These are phyloP conservation scores for Penicillium verrucosum DNA, from an alignment of 2,329 filamentous ascomycete genomes.

Conservation along the genomic window DNA sequence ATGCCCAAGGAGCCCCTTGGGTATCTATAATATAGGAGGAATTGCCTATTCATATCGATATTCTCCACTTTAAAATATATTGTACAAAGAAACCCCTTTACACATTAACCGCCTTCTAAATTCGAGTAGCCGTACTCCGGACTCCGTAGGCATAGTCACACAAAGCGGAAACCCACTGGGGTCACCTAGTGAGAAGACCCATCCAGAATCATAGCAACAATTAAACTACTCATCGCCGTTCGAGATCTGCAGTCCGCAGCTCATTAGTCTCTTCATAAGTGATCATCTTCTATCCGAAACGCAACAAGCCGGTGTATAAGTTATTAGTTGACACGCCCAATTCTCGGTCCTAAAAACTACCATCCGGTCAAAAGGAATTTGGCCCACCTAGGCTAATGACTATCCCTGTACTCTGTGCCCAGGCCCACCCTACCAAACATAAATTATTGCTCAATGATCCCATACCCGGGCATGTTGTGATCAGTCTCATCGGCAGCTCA, in stretches of 20 bases:
- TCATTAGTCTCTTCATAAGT: conserved; percentile 30
- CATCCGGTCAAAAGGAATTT: conserved; percentile 41
- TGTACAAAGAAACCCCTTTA: background rate
- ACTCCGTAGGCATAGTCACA: conserved; percentile 48
- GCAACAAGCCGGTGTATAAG: conserved; percentile 44
- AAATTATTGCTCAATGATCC: conserved; percentile 45
- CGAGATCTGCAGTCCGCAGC: conserved; percentile 39
- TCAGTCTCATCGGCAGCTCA: conserved; percentile 27
- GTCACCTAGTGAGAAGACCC: conserved; percentile 51
- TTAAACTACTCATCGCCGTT: conserved; percentile 50
- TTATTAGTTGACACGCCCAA: conserved; percentile 29
- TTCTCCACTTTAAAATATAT: background rate
- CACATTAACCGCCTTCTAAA: conserved; percentile 12
- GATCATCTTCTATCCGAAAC: conserved; percentile 43
- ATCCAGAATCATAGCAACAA: conserved; percentile 54
- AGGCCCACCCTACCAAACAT: conserved; percentile 45
- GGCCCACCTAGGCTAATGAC: no score
- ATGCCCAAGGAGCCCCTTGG: background rate
- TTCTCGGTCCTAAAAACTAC: conserved; percentile 43
- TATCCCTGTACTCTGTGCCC: no score
- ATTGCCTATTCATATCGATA: background rate
- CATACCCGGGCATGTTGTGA: conserved; percentile 23
- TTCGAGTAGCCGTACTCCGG: conserved; percentile 5
- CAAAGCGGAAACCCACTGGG: conserved; percentile 55
- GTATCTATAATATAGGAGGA: background rate